phyloP scores from a whole-genome alignment of 805 yeast species.

The Wilhelminamyces savonicus region DNA sequence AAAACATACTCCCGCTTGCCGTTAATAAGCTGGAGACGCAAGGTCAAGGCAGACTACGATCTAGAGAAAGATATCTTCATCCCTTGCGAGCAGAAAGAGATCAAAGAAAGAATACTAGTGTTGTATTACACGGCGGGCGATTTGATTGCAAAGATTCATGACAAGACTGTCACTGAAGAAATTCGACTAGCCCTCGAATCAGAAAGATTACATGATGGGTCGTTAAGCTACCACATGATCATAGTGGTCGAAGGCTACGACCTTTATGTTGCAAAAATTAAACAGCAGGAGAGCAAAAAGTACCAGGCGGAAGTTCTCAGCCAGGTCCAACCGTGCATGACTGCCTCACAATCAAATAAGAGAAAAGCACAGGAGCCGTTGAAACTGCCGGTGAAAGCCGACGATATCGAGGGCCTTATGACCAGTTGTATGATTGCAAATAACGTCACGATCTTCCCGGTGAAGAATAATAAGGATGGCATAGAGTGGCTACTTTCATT shows the following conservation, averaged over 20 bases:
- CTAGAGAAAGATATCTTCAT: conserved; percentile 43
- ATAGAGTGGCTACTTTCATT: conserved; percentile 50
- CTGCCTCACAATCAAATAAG: conserved; percentile 2
- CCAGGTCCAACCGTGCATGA: neutral
- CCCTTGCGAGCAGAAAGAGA: conserved; percentile 39
- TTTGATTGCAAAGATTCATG: neutral
- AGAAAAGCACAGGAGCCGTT: conserved; percentile 1
- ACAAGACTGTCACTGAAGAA: conserved; percentile 5
- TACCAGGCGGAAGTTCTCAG: conserved; percentile 24
- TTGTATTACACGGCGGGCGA: conserved; percentile 40
- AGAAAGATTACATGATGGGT: conserved; percentile 7
- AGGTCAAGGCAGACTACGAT: conserved; percentile 44
- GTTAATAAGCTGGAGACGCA: conserved; percentile 46
- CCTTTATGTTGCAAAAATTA: conserved; percentile 38
- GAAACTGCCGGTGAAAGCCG: conserved; percentile 13
- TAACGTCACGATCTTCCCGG: conserved; percentile 46
- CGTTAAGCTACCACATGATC: conserved; percentile 30
- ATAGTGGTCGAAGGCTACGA: conserved; percentile 46
- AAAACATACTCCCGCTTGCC: conserved; percentile 29
- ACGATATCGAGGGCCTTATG: conserved; percentile 35
- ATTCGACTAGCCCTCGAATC: conserved; percentile 3
- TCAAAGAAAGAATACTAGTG: conserved; percentile 39
- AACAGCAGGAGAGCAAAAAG: conserved; percentile 37
- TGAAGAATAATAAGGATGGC: conserved; percentile 41
- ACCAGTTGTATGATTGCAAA: conserved; percentile 40